Conservation (phyloP, 2,329 filamentous ascomycete genomes). For the Apiospora rasikravindrae region DNA sequence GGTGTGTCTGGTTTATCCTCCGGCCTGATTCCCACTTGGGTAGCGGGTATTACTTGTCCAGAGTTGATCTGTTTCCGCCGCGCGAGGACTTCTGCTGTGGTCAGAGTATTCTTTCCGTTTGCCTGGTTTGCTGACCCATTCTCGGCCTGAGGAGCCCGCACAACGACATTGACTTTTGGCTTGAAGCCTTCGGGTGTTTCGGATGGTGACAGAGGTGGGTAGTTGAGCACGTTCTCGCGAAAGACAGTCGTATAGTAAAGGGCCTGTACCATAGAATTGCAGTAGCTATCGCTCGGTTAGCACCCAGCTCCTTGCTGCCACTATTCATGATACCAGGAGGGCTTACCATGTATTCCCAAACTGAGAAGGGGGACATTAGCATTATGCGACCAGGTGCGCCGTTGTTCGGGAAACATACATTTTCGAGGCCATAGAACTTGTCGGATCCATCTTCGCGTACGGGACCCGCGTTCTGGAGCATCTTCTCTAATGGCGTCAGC, state of each 20-base stretch:
- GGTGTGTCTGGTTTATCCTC: conserved; percentile 95
- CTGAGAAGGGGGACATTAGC: conserved; percentile 50
- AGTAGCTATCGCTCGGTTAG: conserved; percentile 70
- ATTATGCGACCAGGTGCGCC: conserved; percentile 22
- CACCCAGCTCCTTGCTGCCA: background rate
- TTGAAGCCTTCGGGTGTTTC: conserved; percentile 68
- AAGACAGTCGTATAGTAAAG: conserved; percentile 96
- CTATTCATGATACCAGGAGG: background rate
- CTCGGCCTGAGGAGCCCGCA: conserved; percentile 58
- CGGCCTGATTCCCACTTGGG: conserved; percentile 64
- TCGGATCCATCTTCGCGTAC: conserved; percentile 88
- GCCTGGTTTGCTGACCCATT: conserved; percentile 53
- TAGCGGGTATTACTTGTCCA: conserved; percentile 57
- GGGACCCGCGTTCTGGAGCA: conserved; percentile 81
- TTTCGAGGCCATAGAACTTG: conserved; percentile 98
- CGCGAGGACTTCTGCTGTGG: conserved; percentile 60
- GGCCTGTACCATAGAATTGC: conserved; percentile 97
- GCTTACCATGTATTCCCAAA: conserved; percentile 95
- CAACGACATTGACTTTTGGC: conserved; percentile 64
- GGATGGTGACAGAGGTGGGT: conserved; percentile 74
- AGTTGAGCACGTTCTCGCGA: conserved; percentile 91
- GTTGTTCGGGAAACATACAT: conserved; percentile 65
- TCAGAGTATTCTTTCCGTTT: conserved; percentile 59
- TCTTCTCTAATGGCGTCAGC: conserved; percentile 69
- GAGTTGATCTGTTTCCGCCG: conserved; percentile 60